phyloP scores from a whole-genome alignment of 2,329 filamentous ascomycete genomes.

The Orbilia ellipsospora region DNA sequence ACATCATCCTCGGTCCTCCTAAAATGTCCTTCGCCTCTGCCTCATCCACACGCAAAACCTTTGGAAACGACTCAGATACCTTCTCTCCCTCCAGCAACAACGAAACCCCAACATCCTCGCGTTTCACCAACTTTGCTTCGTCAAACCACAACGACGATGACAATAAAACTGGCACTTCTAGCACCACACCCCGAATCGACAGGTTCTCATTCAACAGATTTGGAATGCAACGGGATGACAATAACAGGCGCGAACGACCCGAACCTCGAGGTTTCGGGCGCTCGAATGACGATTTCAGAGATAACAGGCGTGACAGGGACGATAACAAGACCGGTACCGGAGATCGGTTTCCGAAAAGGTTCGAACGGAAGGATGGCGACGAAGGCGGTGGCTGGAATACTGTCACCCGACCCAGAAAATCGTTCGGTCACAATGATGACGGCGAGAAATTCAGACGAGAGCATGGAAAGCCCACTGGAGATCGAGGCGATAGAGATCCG shows the following conservation, averaged over 20 bases:
- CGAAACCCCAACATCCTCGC: constrained; percentile 54
- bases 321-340: constrained; percentile 44
- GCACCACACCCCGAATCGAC: constrained; percentile 56
- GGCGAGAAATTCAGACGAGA: constrained; percentile 59
- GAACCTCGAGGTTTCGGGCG: constrained; percentile 57
- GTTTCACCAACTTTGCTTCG: constrained; percentile 51
- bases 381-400: constrained; percentile 58
- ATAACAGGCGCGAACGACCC: constrained; percentile 38
- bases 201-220: constrained; percentile 58
- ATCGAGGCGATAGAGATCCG: constrained; percentile 35
- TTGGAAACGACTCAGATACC: constrained; percentile 40
- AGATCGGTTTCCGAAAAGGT: constrained; percentile 11
- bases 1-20: constrained; percentile 68
- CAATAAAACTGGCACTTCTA: constrained; percentile 41
- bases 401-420: constrained; percentile 59
- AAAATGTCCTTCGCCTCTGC: constrained; percentile 68
- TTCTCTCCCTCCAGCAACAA: constrained; percentile 56
- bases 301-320: constrained; percentile 56
- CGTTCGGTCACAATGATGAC: constrained; percentile 59
- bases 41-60: constrained; percentile 64
- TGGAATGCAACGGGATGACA: constrained; percentile 55
- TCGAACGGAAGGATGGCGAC: constrained; percentile 51
- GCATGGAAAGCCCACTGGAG: constrained; percentile 30
- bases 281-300: constrained; percentile 37
- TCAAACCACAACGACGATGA: constrained; percentile 55